These are phyloP conservation scores for Exophiala viscosa DNA, from an alignment of 2,329 filamentous ascomycete species.

Conservation along the genomic window DNA sequence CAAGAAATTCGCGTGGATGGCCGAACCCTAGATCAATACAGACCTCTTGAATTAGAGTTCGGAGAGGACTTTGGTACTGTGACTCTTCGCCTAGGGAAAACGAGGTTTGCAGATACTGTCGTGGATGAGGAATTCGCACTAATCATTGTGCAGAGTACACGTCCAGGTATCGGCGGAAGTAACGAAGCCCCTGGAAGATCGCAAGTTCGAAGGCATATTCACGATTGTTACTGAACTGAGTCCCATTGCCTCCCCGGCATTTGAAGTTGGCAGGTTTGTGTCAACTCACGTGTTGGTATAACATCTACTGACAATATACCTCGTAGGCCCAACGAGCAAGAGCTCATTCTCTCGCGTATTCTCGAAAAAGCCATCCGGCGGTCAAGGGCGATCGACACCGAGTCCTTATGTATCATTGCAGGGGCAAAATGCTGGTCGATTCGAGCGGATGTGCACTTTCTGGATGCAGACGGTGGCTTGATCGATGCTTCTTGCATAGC, in stretches of 20 bases:
- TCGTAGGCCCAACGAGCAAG: conserved; percentile 69
- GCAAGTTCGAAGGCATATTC: conserved; percentile 93
- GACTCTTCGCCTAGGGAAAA: conserved; percentile 84
- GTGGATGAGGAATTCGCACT: background rate
- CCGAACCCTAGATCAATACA: conserved; percentile 74
- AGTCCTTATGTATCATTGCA: conserved; percentile 89
- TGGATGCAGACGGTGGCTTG: conserved; percentile 86
- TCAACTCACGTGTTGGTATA: background rate
- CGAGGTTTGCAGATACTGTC: conserved; percentile 57
- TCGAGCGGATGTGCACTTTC: conserved; percentile 84
- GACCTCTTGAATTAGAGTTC: conserved; percentile 72
- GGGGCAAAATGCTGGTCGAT: conserved; percentile 89
- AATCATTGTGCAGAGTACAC: conserved; percentile 58
- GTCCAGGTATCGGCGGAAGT: conserved; percentile 86
- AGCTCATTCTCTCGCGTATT: conserved; percentile 79
- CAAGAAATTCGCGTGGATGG: conserved; percentile 81
- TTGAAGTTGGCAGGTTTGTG: conserved; percentile 71
- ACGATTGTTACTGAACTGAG: conserved; percentile 87
- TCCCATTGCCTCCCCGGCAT: conserved; percentile 85
- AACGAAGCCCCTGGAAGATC: conserved; percentile 76
- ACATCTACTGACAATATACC: conserved; percentile 12
- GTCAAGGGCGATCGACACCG: conserved; percentile 87
- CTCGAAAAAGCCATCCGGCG: conserved; percentile 93
- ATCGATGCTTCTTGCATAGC: conserved; percentile 83
- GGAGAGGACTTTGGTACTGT: conserved; percentile 88